Base-by-base conservation (phyloP, 164 flowering plant genomes). In the Platanus orientalis region DNA sequence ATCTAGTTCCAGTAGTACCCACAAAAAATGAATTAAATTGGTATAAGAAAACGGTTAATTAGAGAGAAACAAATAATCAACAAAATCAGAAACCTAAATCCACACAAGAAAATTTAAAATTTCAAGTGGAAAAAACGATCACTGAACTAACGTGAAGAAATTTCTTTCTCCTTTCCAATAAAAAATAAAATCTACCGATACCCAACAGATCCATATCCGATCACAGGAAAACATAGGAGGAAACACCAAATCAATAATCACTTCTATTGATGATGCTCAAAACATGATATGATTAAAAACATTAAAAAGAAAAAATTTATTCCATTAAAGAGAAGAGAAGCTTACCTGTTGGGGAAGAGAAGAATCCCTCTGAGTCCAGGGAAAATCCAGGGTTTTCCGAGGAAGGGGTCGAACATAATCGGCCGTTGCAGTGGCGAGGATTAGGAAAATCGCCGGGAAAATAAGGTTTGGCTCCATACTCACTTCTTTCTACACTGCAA, bases 361-460 rank as follows among this genome's bases (percentile, higher is more conserved):
- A 39, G 84, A 62, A 34, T 66, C 51, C 56, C 68, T 82, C 4
- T 49, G 53, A 27, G 53, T 50, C 89, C 83, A 83, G 55, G 83
- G 85, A 30, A 89, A 78, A 12, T 75, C 57, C 1, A 89, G 70
- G 6, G 69, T 61, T 47, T 83, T 64, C 1, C 98, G 83, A 62
- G 98, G 90, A 60, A 49, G 67, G 0, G 98, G 94, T 19, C 98
- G 82, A 50, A 86, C 79, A 57, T 92, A 92, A 19, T 84, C 92
- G 5, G 76, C 80, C 0, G 56, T 60, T 13, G 69, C 74, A 19
- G 63, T 28, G 1, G 61, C 66, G 24, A 67, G 75, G 24, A 73
- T 28, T 13, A 77, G 28, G 6, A 72, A 50, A 32, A 72, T 21
- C 60, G 60, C 64, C 57, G 61, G 19, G 26, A 67, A 64, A 9